phyloP scores from a whole-genome alignment of 75 land plant genomes.

The Sequoia sempervirens region DNA sequence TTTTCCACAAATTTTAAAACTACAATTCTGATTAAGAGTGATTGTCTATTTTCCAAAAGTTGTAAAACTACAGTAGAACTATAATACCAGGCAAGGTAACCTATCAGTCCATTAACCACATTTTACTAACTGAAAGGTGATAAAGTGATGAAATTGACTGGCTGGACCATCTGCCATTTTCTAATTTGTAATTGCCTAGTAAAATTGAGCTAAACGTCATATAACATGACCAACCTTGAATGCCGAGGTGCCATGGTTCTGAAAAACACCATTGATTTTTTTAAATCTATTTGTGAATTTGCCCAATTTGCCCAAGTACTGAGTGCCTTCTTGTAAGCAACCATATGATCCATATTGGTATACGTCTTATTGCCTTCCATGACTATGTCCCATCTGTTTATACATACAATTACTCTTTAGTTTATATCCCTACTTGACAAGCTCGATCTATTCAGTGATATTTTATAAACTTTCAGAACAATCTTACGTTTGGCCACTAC shows the following conservation, averaged over 20 bases:
- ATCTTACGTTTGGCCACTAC: not conserved
- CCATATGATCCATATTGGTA: constrained; percentile 42
- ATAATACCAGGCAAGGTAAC: no score
- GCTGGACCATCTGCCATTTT: not conserved
- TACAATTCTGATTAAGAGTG: no score
- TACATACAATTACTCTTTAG: not conserved
- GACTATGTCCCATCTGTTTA: constrained; percentile 46
- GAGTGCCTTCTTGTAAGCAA: constrained; percentile 49
- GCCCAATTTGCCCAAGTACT: constrained; percentile 70
- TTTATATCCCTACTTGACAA: not conserved
- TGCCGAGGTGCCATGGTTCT: constrained; percentile 61
- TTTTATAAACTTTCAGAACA: not conserved
- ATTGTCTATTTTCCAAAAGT: no score
- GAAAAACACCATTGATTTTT: constrained; percentile 46
- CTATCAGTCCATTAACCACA: no score
- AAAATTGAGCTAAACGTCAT: not conserved
- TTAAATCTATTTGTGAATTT: constrained; percentile 26
- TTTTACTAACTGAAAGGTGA: not conserved
- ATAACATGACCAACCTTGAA: not conserved
- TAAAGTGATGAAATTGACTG: not conserved
- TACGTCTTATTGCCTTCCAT: constrained; percentile 25
- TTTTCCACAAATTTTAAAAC: no score
- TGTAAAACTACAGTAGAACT: no score
- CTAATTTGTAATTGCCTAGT: no score
- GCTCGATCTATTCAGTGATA: not conserved